Conservation (phyloP, 2,329 filamentous ascomycete genomes). For the Hypoxylon sp. region DNA sequence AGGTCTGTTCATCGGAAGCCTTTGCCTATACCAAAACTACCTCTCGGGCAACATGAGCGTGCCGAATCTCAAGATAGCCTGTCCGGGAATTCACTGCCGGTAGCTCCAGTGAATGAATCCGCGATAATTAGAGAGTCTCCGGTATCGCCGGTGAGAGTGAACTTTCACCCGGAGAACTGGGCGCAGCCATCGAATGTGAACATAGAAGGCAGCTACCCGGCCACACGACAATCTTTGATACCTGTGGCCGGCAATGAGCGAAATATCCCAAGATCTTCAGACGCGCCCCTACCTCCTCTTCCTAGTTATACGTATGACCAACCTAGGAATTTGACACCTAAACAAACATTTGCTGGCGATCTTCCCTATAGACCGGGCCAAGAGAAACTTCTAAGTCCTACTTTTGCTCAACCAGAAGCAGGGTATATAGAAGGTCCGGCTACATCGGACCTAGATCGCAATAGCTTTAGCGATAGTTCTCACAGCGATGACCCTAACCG, state of each 20-base stretch:
- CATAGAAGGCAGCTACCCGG: slow-evolving; percentile 61
- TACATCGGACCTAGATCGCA: slow-evolving; percentile 39
- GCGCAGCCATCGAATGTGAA: slow-evolving; percentile 66
- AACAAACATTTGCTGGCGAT: slow-evolving; percentile 44
- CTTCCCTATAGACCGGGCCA: slow-evolving; percentile 46
- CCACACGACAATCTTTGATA: slow-evolving; percentile 9
- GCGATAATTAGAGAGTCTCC: slow-evolving; percentile 67
- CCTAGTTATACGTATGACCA: slow-evolving; percentile 51
- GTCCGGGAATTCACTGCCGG: slow-evolving; percentile 48
- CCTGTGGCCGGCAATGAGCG: slow-evolving; percentile 45
- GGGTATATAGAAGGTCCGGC: slow-evolving; percentile 35
- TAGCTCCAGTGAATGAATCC: slow-evolving; percentile 52
- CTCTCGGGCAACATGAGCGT: slow-evolving; percentile 56
- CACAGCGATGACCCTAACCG: slow-evolving; percentile 56
- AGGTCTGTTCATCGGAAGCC: slow-evolving; percentile 52
- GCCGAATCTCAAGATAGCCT: slow-evolving; percentile 49
- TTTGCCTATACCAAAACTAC: slow-evolving; percentile 50
- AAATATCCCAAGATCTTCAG: slow-evolving; percentile 55
- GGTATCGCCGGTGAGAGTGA: slow-evolving; percentile 70
- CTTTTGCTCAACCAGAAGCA: slow-evolving; percentile 37
- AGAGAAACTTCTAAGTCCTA: slow-evolving; percentile 40
- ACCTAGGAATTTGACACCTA: slow-evolving; percentile 38
- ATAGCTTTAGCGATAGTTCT: slow-evolving; percentile 42
- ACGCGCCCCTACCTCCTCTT: slow-evolving; percentile 58
- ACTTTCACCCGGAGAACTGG: slow-evolving; percentile 68